These are phyloP conservation scores for Hemerocallis citrina DNA, from an alignment of 106 monocot genomes.

Conservation along the genomic window DNA sequence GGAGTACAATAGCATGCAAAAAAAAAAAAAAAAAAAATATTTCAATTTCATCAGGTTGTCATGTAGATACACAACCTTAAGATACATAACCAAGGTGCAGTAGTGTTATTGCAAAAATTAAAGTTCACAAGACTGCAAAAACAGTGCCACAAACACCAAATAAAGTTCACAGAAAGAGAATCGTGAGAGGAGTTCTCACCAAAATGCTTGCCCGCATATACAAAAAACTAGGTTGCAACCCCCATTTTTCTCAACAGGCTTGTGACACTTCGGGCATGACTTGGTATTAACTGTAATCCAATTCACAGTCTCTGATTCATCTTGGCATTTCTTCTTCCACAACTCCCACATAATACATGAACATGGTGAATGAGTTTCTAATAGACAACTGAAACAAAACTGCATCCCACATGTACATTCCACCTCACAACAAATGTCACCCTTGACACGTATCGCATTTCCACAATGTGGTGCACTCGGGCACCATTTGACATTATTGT, in stretches of 20 bases:
- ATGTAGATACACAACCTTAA: neutral
- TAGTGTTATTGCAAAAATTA: neutral
- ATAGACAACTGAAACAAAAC: constrained; percentile 86
- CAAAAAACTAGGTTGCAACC: constrained; percentile 94
- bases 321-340: constrained; percentile 83
- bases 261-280: constrained; percentile 90
- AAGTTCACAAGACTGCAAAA: neutral
- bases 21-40: neutral
- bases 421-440: constrained; percentile 76
- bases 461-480: constrained; percentile 89
- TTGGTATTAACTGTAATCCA: constrained; percentile 93
- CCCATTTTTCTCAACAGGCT: constrained; percentile 91
- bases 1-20: neutral
- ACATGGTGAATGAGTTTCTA: constrained; percentile 89
- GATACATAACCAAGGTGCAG: neutral
- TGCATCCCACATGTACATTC: constrained; percentile 86
- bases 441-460: constrained; percentile 82
- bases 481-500: constrained; percentile 94
- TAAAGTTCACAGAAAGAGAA: neutral
- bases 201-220: constrained; percentile 89
- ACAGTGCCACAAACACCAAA: neutral
- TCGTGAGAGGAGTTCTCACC: constrained; percentile 35
- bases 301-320: constrained; percentile 92
- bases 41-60: no score
- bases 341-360: constrained; percentile 92